phyloP scores from a whole-genome alignment of 73 alveolate genomes.

The Paramecium caudatum region DNA sequence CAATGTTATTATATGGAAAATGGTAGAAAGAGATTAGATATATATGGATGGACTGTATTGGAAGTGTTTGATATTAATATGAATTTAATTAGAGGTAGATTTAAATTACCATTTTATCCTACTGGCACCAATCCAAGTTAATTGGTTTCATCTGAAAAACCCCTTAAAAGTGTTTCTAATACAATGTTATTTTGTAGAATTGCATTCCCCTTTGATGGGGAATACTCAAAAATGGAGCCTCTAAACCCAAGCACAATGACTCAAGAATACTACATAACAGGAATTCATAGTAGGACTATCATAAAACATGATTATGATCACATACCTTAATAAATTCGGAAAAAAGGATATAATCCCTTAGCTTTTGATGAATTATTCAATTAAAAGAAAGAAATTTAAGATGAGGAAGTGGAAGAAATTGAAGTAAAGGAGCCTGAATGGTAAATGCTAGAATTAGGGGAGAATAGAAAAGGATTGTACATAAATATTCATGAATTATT shows the following conservation, averaged over 20 bases:
- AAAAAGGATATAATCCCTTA: conserved; percentile 57
- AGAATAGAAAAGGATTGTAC: conserved; percentile 56
- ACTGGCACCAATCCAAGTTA: conserved; percentile 72
- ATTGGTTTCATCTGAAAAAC: conserved; percentile 68
- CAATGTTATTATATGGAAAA: conserved; percentile 65
- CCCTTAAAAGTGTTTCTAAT: conserved; percentile 68
- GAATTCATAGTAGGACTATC: conserved; percentile 71
- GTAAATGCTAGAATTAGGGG: conserved; percentile 43
- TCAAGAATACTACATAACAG: conserved; percentile 72
- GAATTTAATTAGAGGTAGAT: conserved; percentile 75
- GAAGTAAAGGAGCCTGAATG: conserved; percentile 73
- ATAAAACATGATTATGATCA: conserved; percentile 68
- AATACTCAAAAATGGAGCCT: conserved; percentile 70
- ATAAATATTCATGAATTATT: conserved; percentile 67
- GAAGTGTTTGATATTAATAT: conserved; percentile 72
- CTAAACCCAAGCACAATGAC: conserved; percentile 60
- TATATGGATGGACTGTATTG: conserved; percentile 76
- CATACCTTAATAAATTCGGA: conserved; percentile 26
- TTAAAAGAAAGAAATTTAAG: conserved; percentile 63
- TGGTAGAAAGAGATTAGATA: conserved; percentile 61
- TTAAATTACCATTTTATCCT: conserved; percentile 76
- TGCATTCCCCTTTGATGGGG: conserved; percentile 68
- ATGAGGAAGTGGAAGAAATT: conserved; percentile 63
- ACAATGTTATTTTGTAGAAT: conserved; percentile 71
- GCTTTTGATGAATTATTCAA: conserved; percentile 72